These are phyloP conservation scores for Pichia gijzeniarum DNA, from an alignment of 805 yeast genomes.

Conservation along the genomic window DNA sequence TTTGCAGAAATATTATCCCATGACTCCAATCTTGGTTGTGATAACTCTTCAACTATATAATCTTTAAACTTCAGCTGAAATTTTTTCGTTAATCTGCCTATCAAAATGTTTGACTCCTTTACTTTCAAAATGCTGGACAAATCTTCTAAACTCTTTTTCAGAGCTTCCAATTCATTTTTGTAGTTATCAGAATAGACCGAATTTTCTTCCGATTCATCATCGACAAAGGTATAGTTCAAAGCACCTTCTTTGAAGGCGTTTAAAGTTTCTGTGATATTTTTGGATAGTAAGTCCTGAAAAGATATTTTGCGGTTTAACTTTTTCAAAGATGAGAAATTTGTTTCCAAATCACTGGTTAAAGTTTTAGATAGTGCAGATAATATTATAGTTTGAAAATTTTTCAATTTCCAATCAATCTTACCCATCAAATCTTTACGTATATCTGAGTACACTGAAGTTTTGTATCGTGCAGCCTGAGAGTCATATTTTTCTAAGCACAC, in stretches of 20 bases:
- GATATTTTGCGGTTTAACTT: constrained; percentile 18
- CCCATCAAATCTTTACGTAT: constrained; percentile 45
- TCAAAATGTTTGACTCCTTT: constrained; percentile 38
- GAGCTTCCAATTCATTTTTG: neutral
- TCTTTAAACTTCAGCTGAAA: constrained; percentile 44
- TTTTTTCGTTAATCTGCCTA: constrained; percentile 40
- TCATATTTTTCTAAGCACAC: constrained; percentile 53
- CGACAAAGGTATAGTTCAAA: constrained; percentile 28
- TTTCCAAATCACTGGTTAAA: constrained; percentile 28
- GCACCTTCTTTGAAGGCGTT: constrained; percentile 30
- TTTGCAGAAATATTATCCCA: constrained; percentile 55
- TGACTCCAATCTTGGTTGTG: constrained; percentile 41
- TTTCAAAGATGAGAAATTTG: constrained; percentile 19
- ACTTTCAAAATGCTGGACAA: constrained; percentile 27
- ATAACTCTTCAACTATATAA: constrained; percentile 40
- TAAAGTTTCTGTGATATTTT: constrained; percentile 18
- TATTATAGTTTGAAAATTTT: constrained; percentile 38
- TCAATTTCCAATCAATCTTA: constrained; percentile 42
- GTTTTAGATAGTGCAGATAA: constrained; percentile 33
- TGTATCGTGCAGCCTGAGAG: constrained; percentile 69
- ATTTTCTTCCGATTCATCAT: constrained; percentile 29
- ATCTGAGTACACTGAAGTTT: constrained; percentile 55
- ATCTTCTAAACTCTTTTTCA: constrained; percentile 3
- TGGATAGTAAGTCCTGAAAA: constrained; percentile 21
- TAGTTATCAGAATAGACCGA: constrained; percentile 21